These are phyloP conservation scores for Bassia scoparia DNA, from an alignment of 148 eudicot genomes.

Conservation along the genomic window DNA sequence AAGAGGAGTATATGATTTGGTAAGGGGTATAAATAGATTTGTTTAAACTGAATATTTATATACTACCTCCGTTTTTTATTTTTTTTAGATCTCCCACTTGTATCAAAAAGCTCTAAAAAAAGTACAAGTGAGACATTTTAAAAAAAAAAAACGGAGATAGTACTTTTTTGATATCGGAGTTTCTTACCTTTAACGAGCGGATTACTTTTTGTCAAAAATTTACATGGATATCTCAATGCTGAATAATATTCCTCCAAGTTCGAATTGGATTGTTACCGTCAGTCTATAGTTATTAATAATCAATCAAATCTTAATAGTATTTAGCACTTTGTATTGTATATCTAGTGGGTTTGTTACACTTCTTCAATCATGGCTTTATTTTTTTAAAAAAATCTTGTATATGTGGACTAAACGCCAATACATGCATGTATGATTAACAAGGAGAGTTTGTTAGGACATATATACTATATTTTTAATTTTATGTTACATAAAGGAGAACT, in stretches of 20 bases:
- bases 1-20: conserved; percentile 4
- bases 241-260: too few species aligned
- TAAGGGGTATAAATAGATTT: neutral
- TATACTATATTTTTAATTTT: neutral
- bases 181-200: too few species aligned
- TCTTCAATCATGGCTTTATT: conserved; percentile 3
- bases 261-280: too few species aligned
- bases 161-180: too few species aligned
- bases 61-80: too few species aligned
- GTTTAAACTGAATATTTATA: conserved; percentile 1
- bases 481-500: neutral
- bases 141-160: too few species aligned
- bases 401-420: neutral
- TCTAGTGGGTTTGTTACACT: neutral
- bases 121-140: too few species aligned
- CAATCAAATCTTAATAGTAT: neutral
- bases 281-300: too few species aligned
- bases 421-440: neutral
- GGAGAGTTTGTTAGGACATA: neutral
- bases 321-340: neutral
- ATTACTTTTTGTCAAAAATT: too few species aligned
- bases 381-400: neutral
- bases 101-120: too few species aligned
- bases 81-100: too few species aligned
- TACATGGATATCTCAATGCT: too few species aligned